Conservation (phyloP, 768 basidiomycete genomes). For the Vararia minispora region DNA sequence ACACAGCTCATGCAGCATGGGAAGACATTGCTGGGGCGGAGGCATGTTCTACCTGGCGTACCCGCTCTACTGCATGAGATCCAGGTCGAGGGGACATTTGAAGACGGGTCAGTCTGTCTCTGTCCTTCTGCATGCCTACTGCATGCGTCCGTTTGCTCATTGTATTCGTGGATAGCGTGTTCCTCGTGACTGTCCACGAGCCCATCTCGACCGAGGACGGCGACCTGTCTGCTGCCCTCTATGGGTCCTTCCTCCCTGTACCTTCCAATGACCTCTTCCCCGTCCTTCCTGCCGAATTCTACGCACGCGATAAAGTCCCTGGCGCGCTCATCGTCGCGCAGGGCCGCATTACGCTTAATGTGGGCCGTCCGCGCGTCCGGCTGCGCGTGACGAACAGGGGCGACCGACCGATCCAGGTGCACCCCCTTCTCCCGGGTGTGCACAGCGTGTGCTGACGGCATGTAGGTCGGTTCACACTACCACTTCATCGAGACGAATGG, state of each 20-base stretch:
- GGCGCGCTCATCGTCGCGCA: slow-evolving; percentile 66
- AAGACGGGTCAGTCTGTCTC: slow-evolving; percentile 56
- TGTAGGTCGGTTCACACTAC: slow-evolving; percentile 86
- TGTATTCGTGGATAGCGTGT: slow-evolving; percentile 41
- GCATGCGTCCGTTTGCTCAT: neutral
- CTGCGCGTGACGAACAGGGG: slow-evolving; percentile 83
- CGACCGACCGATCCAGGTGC: slow-evolving; percentile 82
- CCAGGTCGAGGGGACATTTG: slow-evolving; percentile 90
- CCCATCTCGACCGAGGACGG: slow-evolving; percentile 83
- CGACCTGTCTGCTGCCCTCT: slow-evolving; percentile 74
- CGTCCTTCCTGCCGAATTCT: slow-evolving; percentile 32
- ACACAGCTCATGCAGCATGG: slow-evolving; percentile 91
- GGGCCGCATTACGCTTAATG: slow-evolving; percentile 64
- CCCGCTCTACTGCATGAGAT: slow-evolving; percentile 70
- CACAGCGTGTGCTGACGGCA: slow-evolving; percentile 1
- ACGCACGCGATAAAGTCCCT: slow-evolving; percentile 45
- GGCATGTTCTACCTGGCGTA: slow-evolving; percentile 84
- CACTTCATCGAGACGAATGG: slow-evolving; percentile 88
- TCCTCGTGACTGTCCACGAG: slow-evolving; percentile 95
- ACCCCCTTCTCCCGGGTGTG: slow-evolving; percentile 1
- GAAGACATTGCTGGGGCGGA: slow-evolving; percentile 74
- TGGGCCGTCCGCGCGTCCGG: slow-evolving; percentile 53
- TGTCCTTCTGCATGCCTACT: neutral
- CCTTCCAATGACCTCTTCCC: slow-evolving; percentile 63
- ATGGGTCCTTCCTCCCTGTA: slow-evolving; percentile 85